These are phyloP conservation scores for Exobasidium rhododendri DNA, from an alignment of 1,284 basidiomycete genomes.

Conservation along the genomic window DNA sequence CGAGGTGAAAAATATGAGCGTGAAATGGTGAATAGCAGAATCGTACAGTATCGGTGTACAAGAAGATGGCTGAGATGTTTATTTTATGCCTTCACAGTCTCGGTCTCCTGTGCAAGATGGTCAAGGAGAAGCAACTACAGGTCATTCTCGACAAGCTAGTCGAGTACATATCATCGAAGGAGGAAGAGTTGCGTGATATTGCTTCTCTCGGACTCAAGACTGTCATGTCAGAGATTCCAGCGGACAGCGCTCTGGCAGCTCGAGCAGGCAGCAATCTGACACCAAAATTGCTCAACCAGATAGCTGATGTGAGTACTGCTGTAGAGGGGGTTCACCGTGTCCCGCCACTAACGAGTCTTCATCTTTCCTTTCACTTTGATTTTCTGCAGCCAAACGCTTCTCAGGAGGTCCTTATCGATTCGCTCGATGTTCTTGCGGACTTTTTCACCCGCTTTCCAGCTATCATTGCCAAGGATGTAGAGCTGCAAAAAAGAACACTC, in stretches of 20 bases:
- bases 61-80: too few relatives aligned
- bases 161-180: slow-evolving; percentile 75
- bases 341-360: slow-evolving; percentile 23
- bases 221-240: slow-evolving; percentile 81
- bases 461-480: slow-evolving; percentile 55
- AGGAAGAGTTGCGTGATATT: slow-evolving; percentile 88
- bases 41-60: neutral
- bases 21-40: slow-evolving; percentile 70
- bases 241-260: slow-evolving; percentile 71
- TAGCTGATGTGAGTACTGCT: slow-evolving; percentile 21
- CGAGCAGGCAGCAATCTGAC: slow-evolving; percentile 80
- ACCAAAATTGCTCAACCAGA: slow-evolving; percentile 74
- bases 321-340: slow-evolving; percentile 7
- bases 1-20: slow-evolving; percentile 96
- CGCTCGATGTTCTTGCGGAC: slow-evolving; percentile 84
- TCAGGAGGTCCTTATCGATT: slow-evolving; percentile 80
- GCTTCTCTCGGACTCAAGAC: slow-evolving; percentile 90
- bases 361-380: too few relatives aligned
- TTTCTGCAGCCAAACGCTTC: slow-evolving; percentile 63
- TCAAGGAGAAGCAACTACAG: slow-evolving; percentile 77
- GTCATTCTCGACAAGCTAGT: slow-evolving; percentile 81
- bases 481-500: slow-evolving; percentile 63
- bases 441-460: slow-evolving; percentile 67
- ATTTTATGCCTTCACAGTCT: slow-evolving; percentile 60
- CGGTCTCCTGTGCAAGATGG: slow-evolving; percentile 79